These are phyloP conservation scores for Aspergillus sp. DNA, from an alignment of 2,329 filamentous ascomycete species.

Conservation along the genomic window DNA sequence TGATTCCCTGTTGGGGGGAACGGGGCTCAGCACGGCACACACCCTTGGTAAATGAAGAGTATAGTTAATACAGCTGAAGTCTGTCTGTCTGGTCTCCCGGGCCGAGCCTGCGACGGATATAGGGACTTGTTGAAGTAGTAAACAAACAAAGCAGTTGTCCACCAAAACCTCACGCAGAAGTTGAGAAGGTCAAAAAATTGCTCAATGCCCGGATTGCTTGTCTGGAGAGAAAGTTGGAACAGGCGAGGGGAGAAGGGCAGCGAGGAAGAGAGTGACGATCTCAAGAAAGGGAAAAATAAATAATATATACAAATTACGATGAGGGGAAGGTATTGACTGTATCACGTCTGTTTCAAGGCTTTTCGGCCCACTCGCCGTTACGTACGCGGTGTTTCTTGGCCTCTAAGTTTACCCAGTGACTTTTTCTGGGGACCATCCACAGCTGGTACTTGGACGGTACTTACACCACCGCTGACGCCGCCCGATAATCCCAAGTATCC, in stretches of 20 bases:
- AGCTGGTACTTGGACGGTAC: background rate
- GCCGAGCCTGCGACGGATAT: background rate
- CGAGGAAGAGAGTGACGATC: conserved; percentile 11
- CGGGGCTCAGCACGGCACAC: background rate
- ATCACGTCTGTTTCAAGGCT: conserved; percentile 6
- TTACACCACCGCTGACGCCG: background rate
- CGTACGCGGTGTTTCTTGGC: conserved; percentile 5
- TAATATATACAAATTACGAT: conserved; percentile 6
- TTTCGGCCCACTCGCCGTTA: conserved; percentile 6
- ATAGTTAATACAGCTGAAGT: background rate
- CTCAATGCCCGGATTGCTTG: background rate
- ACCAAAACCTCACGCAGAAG: background rate
- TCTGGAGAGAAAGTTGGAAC: background rate
- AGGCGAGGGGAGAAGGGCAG: conserved; percentile 7
- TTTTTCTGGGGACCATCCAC: conserved; percentile 1
- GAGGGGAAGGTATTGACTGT: conserved; percentile 4
- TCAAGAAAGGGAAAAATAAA: background rate
- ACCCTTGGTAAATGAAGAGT: too few species aligned
- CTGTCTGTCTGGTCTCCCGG: background rate
- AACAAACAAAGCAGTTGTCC: background rate
- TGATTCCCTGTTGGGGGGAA: background rate
- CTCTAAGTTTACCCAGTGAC: background rate
- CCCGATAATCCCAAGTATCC: background rate
- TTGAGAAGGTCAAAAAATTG: background rate
- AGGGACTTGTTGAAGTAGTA: background rate